A percentile compares a stretch with the other conserved stretches of the same genome.
Evolutionary conservation across 1,284 basidiomycete genomes (phyloP).

Genomic region (Lignosus rhinocerotis): DNA sequence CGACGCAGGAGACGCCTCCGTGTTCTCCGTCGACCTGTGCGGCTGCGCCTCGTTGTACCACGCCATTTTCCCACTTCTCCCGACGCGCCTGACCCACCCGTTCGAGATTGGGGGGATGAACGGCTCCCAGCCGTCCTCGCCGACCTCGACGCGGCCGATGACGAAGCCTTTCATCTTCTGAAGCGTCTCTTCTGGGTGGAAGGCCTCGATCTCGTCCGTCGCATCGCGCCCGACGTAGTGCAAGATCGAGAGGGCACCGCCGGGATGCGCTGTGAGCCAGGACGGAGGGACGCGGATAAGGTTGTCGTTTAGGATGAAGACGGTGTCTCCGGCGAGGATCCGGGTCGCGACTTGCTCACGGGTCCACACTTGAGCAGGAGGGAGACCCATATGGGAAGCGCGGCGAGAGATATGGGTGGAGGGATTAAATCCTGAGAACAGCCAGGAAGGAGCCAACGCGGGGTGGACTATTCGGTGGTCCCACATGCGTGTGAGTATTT

Average conservation of each 20-base stretch:
- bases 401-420: neutral
- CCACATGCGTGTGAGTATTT: neutral
- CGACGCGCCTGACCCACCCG: constrained; percentile 68
- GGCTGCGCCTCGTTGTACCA: constrained; percentile 68
- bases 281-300: constrained; percentile 82
- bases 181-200: constrained; percentile 75
- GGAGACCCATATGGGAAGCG: constrained; percentile 30
- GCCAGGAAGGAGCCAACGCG: neutral
- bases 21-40: constrained; percentile 39
- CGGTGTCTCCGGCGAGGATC: constrained; percentile 76
- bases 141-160: constrained; percentile 71
- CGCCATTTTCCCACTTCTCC: constrained; percentile 41
- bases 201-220: constrained; percentile 92
- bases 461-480: neutral
- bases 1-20: constrained; percentile 43
- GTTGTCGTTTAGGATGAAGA: constrained; percentile 78
- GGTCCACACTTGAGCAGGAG: constrained; percentile 41
- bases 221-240: constrained; percentile 98
- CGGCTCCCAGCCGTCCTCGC: constrained; percentile 69
- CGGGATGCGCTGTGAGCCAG: constrained; percentile 90
- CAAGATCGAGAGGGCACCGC: constrained; percentile 86
- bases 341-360: constrained; percentile 62
- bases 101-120: constrained; percentile 88
- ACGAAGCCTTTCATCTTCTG: constrained; percentile 68
- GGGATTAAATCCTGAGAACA: neutral